Evolutionary conservation across 441 rosid genomes (phyloP).

Genomic region (Gossypium schwendimanii): DNA sequence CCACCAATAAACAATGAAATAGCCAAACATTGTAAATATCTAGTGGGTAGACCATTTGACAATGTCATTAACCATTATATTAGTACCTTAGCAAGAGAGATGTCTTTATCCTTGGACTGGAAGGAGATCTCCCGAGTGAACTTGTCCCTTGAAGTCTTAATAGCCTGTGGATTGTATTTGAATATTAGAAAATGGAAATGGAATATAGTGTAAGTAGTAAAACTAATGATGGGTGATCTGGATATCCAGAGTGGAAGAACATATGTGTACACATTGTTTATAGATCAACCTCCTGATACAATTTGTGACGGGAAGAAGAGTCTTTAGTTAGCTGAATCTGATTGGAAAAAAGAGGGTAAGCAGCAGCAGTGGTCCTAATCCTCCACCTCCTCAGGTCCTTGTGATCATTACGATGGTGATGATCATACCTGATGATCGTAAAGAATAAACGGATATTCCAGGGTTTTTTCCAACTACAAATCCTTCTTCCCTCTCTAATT

Average conservation of each 20-base stretch:
- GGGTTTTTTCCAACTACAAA: conserved; percentile 33
- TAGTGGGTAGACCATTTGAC: neutral
- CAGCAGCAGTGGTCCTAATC: conserved; percentile 34
- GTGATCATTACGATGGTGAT: conserved; percentile 47
- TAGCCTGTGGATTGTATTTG: conserved; percentile 35
- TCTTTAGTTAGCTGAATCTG: conserved; percentile 54
- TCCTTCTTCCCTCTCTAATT: conserved; percentile 31
- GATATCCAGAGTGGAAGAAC: conserved; percentile 13
- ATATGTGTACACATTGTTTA: conserved; percentile 13
- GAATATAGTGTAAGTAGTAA: neutral
- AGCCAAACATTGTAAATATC: neutral
- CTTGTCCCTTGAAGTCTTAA: conserved; percentile 51
- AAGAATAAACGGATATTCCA: conserved; percentile 48
- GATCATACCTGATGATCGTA: conserved; percentile 82
- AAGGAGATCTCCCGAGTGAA: conserved; percentile 65
- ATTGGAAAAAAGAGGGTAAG: conserved; percentile 55
- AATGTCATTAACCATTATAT: neutral
- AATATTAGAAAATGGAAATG: conserved; percentile 3
- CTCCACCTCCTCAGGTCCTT: conserved; percentile 39
- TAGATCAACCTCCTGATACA: conserved; percentile 71
- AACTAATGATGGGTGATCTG: neutral
- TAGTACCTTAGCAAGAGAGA: conserved; percentile 70
- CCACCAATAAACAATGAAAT: neutral
- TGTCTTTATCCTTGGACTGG: conserved; percentile 65
- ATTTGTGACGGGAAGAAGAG: conserved; percentile 44